Evolutionary conservation across 805 yeast species (phyloP), one percentile per base, ranked within the genome.

Genomic region (Blastobotrys peoriensis): DNA sequence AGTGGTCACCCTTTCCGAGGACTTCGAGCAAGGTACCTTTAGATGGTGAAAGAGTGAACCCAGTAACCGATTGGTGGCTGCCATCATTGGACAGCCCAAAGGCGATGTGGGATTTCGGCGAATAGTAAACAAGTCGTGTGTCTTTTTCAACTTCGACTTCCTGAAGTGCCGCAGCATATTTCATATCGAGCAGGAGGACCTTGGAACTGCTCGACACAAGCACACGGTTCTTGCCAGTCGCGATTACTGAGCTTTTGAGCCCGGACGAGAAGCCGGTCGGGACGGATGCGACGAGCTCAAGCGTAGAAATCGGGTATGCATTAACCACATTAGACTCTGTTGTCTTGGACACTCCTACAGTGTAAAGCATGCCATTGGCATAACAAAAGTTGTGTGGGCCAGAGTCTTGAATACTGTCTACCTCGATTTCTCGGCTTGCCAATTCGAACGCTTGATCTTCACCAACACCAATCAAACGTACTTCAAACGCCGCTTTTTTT

Each of bases 1-100:
- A 43, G 9, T 37, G 39, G 33, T 56, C 54, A 33, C 81, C 75
- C 56, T 79, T 83, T 21, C 89, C 89, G 22, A 86, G 59, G 9
- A 85, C 77, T 53, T 84, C 88, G 47, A 77, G 74, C 47, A 86
- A 68, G 41, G 75, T 76, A 54, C 86, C 85, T 30, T 75, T 64
- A 3, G 93, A 94, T 28, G 79, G 76, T 48, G 81, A 76, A 33
- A 81, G 59, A 28, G 64, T 64, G 8, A 65, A 33, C 6, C 61
- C 68, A 4, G 56, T 49, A 5, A 63, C 63, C 5, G 46, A 15
- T 4, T 53, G 58, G 33, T 45, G 9, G 20, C 25, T 39, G 22
- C 22, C 47, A 15, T 52, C 38, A 3, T 56, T 36, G 15, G 51
- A 47, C 25, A 49, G 53, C 39, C 59, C 58, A 3, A 54, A 27